Base-by-base conservation (phyloP, 495 filamentous ascomycete genomes). In the Aspergillus sparsus region DNA sequence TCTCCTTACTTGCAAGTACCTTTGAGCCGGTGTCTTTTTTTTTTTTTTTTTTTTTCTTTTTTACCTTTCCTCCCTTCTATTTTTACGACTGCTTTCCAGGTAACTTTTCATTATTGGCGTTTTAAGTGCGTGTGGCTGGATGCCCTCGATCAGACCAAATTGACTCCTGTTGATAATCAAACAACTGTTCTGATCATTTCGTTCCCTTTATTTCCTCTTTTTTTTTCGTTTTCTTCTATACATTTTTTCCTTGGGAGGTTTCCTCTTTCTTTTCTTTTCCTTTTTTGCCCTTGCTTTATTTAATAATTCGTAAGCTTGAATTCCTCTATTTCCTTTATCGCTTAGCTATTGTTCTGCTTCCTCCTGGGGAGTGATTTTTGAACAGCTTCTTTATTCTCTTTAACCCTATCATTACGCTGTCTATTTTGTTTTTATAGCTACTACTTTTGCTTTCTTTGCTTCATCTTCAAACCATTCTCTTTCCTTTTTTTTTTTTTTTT, bases 1-100 rank as follows among this genome's bases (percentile, higher is more conserved):
- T 54, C 15, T 42, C 34, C 13, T 36, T 12, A 31, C 53, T 57
- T 61, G 50, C 55, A 18, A 21, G 44, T 16, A 11, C 21, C 21
- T 37, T 57, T 57, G 11, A 49, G 60, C 66, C 61, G 34, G 32
- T 45, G 44, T 34, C 46, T 53, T 21, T 34, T 41, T 54, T 44
- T 18, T 50, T 51, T 58, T 44, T 33, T 60, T 59, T 52, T 53
- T 47, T 15, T 58, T 62, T 61, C 15, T 33, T 57, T 60, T 32
- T 37, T 53, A 50, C 35, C 60, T 55, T 57, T 62, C 12, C 18
- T 51, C 21, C 8, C 41, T 42, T 44, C 21, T 44, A 32, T 49
- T 36, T 57, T 57, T 42, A 36, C 21, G 42, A 44, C 31, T 45
- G 31, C 36, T n/a, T 58, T 36, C 36, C 41, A 36, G 13, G 32